Percentiles rank a stretch among this genome's conserved stretches.
phyloP scores from a whole-genome alignment of 2,329 filamentous ascomycete species.

The Claviceps sp. region DNA sequence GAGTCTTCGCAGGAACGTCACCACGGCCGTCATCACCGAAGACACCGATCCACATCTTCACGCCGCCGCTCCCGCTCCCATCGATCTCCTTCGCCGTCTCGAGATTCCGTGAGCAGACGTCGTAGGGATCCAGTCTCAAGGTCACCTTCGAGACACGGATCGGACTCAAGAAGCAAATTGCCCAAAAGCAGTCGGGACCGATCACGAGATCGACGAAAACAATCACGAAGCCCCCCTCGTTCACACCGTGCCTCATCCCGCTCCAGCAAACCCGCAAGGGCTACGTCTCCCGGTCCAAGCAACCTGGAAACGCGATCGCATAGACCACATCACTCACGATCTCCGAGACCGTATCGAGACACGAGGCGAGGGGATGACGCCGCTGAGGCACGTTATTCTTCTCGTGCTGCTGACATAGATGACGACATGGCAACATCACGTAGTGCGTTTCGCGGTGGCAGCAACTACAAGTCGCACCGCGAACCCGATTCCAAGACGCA shows the following conservation, averaged over 20 bases:
- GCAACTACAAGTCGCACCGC: conserved; percentile 24
- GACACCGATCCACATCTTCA: conserved; percentile 12
- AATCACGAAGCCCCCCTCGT: conserved; percentile 5
- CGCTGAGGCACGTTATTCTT: conserved; percentile 23
- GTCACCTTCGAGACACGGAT: conserved; percentile 11
- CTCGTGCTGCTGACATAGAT: conserved; percentile 36
- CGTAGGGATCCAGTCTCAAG: conserved; percentile 13
- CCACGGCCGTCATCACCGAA: conserved; percentile 8
- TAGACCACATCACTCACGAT: conserved; percentile 11
- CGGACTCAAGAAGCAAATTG: not conserved
- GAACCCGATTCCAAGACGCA: conserved; percentile 23
- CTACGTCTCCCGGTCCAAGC: conserved; percentile 6
- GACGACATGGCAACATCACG: conserved; percentile 34
- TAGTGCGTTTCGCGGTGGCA: conserved; percentile 29
- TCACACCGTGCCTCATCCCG: conserved; percentile 11
- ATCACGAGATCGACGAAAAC: conserved; percentile 4
- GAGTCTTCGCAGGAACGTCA: conserved; percentile 19
- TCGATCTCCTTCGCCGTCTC: conserved; percentile 14
- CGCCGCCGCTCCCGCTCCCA: conserved; percentile 17
- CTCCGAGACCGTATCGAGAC: conserved; percentile 16
- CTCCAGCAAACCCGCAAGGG: conserved; percentile 9
- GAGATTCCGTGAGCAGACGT: conserved; percentile 10
- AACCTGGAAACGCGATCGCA: not conserved
- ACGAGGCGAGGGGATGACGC: conserved; percentile 16
- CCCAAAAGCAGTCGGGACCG: not conserved